Evolutionary conservation across 306 rosid species (phyloP).

Genomic region (Clitoria ternatea): DNA sequence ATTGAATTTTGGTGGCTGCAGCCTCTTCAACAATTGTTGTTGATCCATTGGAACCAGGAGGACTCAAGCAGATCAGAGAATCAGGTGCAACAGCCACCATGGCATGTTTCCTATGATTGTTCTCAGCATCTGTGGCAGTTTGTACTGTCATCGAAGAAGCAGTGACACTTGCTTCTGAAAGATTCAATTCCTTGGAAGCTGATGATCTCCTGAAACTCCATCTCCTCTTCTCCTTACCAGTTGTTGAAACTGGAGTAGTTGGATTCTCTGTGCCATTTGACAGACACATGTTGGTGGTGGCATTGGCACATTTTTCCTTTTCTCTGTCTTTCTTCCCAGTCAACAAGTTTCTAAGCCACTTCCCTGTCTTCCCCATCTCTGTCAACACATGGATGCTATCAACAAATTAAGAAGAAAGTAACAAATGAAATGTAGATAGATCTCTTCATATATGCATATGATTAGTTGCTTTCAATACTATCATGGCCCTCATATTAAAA

Average conservation of each 20-base stretch:
- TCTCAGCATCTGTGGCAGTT: constrained; percentile 36
- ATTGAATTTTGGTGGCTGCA: constrained; percentile 74
- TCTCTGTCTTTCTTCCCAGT: constrained; percentile 68
- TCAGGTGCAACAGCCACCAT: constrained; percentile 47
- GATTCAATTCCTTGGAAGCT: constrained; percentile 42
- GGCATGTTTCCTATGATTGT: constrained; percentile 56
- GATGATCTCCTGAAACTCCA: constrained; percentile 97
- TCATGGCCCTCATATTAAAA: constrained; percentile 41
- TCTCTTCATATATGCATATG: constrained; percentile 33
- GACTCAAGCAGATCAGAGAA: constrained; percentile 39
- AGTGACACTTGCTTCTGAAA: constrained; percentile 28
- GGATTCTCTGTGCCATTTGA: constrained; percentile 41
- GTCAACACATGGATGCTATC: constrained; percentile 28
- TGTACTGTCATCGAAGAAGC: constrained; percentile 31
- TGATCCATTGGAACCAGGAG: constrained; percentile 29
- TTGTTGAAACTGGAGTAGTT: constrained; percentile 49
- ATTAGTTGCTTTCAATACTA: constrained; percentile 36
- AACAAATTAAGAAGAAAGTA: constrained; percentile 35
- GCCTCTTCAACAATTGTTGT: constrained; percentile 42
- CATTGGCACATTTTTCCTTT: constrained; percentile 35
- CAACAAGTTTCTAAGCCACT: constrained; percentile 74
- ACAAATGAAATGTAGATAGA: constrained; percentile 34
- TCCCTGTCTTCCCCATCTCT: constrained; percentile 76
- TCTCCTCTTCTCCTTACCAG: constrained; percentile 70
- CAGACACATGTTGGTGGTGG: constrained; percentile 1